Base-by-base conservation (phyloP, 2,329 filamentous ascomycete genomes). In the Xylariaceae sp. region DNA sequence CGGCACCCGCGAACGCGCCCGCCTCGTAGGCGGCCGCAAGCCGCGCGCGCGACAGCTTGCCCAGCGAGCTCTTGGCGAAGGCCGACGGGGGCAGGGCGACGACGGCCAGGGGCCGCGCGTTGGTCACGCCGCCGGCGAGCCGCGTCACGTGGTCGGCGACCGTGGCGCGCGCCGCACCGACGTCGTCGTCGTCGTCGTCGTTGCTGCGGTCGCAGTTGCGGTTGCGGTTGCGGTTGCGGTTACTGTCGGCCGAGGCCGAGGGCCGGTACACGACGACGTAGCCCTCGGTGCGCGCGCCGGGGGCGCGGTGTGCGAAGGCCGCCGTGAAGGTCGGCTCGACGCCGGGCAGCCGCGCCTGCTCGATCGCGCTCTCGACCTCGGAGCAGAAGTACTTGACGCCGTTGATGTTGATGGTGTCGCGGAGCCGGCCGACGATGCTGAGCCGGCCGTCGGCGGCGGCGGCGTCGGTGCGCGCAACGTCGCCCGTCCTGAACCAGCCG, bases 401-500 rank as follows among this genome's bases (percentile, higher is more conserved):
- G 21, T 23, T 23, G 12, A 23, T 23, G 12, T 23, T 23, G 21
- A 23, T 12, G 12, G 12, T 12, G 12, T 23, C 21, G 12, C 12
- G 21, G 8, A 8, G 21, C 8, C 21, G 21, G 12, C 21, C 21
- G 8, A 12, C 21, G 8, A 23, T 8, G 21, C 21, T 23, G 8
- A 23, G 12, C 8, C 12, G 8, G 21, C 21, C 21, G 8, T 23
- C 21, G 21, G 21, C 21, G 13, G 33, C 35, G 8, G 33, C 21
- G 21, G 21, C 21, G 13, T 37, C 35, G 8, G 33, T 37, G 14
- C 18, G 8, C 6, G 14, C 17, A 9, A 42, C 38, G 35, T 68
- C 63, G 1, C 62, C 64, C 0, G 64, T 67, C 5, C 40, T 41
- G 36, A 66, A 67, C 61, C 63, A 68, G 2, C 58, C 57, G 40